These are phyloP conservation scores for Geotrichum phurueaensis DNA, from an alignment of 1,139 yeast species.

Conservation along the genomic window DNA sequence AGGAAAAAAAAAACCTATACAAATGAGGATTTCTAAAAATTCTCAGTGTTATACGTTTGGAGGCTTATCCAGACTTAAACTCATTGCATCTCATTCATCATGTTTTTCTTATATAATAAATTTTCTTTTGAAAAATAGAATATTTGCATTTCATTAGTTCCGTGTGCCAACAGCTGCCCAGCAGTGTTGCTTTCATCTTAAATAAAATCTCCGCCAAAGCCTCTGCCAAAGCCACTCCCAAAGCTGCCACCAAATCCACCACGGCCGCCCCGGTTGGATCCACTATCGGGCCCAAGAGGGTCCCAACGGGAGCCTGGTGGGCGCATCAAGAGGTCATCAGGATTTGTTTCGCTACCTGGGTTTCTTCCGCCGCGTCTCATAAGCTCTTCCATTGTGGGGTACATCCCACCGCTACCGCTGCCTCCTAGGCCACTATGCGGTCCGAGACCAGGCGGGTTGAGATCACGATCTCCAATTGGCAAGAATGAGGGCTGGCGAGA, in stretches of 20 bases:
- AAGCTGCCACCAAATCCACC: constrained; percentile 10
- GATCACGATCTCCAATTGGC: constrained; percentile 15
- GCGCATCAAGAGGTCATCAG: constrained; percentile 8
- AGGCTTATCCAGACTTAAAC: neutral
- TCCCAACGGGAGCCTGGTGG: constrained; percentile 17
- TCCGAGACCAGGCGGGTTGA: constrained; percentile 15
- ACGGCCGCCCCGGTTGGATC: constrained; percentile 2
- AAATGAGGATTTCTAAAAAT: too few relatives aligned
- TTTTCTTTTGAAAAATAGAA: neutral
- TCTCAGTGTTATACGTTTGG: too few relatives aligned
- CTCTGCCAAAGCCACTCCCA: constrained; percentile 8
- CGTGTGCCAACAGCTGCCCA: neutral
- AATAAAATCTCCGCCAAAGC: constrained; percentile 11
- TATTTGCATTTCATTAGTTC: neutral
- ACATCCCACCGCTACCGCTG: constrained; percentile 12
- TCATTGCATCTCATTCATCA: neutral
- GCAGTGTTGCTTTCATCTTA: neutral
- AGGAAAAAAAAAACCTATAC: too few relatives aligned
- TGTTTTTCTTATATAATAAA: neutral
- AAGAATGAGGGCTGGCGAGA: neutral
- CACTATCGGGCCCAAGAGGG: constrained; percentile 13
- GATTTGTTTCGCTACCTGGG: neutral
- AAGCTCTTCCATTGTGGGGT: constrained; percentile 12
- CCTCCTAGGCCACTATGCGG: neutral
- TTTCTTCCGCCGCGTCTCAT: constrained; percentile 1